phyloP scores from a whole-genome alignment of 129 eudicot genomes.

The Artemisia argyi region DNA sequence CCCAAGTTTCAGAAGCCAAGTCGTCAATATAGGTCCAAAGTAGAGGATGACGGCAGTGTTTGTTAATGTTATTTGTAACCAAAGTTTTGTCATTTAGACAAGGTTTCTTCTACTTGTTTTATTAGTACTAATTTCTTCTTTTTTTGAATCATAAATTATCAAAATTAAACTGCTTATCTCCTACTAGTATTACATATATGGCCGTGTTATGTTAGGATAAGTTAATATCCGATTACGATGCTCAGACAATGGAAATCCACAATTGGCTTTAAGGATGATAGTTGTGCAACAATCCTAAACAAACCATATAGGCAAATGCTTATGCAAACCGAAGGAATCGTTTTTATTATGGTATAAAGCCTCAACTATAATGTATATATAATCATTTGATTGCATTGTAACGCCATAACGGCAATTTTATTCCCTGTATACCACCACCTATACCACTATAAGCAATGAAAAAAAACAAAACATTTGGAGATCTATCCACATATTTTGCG shows the following conservation, averaged over 20 bases:
- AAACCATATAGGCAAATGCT: background rate
- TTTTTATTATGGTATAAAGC: constrained; percentile 21
- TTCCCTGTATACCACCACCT: constrained; percentile 23
- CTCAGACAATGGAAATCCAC: too few species aligned
- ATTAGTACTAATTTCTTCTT: background rate
- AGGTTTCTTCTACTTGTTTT: too few species aligned
- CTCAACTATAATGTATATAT: constrained; percentile 10
- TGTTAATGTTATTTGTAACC: constrained; percentile 10
- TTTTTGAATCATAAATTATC: too few species aligned
- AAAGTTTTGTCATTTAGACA: background rate
- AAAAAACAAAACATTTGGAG: background rate
- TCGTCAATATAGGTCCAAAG: constrained; percentile 41
- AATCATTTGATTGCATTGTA: constrained; percentile 8
- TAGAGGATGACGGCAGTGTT: constrained; percentile 17
- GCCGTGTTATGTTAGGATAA: too few species aligned
- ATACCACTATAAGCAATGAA: constrained; percentile 26
- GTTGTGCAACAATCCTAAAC: background rate
- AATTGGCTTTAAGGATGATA: too few species aligned
- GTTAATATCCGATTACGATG: too few species aligned
- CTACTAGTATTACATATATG: background rate
- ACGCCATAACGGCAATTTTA: constrained; percentile 4
- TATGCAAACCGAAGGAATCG: constrained; percentile 7
- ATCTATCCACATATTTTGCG: constrained; percentile 12
- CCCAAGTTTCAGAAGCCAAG: constrained; percentile 25
- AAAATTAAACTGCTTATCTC: background rate